Conservation (phyloP, 176 grass and related monocot genomes). For the Thalia dealbata region DNA sequence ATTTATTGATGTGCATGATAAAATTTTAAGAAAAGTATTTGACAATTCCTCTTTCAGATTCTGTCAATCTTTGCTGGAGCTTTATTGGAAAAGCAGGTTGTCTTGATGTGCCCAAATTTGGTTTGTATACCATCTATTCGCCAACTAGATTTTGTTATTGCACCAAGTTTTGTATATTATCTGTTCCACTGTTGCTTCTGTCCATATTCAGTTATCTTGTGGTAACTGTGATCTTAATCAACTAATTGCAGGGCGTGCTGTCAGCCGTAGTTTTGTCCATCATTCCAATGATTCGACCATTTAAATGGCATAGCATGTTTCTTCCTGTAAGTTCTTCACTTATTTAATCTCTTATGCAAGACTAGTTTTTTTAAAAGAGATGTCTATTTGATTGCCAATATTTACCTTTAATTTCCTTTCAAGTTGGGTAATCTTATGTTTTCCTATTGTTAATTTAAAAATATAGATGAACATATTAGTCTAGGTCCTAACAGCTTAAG, state of each 20-base stretch:
- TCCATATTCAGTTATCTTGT: constrained; percentile 16
- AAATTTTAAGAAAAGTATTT: background rate
- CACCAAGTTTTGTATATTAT: too few relatives aligned
- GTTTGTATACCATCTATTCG: constrained; percentile 30
- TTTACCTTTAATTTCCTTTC: too few relatives aligned
- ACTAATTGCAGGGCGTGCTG: constrained; percentile 70
- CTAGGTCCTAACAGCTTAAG: too few relatives aligned
- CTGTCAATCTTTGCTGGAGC: constrained; percentile 66
- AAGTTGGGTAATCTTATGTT: too few relatives aligned
- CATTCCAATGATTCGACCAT: constrained; percentile 90
- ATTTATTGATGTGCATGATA: too few relatives aligned
- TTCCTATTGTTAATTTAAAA: too few relatives aligned
- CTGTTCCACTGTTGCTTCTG: constrained; percentile 3
- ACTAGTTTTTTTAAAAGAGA: too few relatives aligned
- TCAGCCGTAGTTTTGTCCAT: constrained; percentile 85
- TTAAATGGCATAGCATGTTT: constrained; percentile 96
- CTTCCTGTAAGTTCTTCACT: constrained; percentile 68
- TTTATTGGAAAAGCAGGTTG: constrained; percentile 91
- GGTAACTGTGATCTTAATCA: constrained; percentile 20
- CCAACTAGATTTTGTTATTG: constrained; percentile 8
- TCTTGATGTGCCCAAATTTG: constrained; percentile 91
- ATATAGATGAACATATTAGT: too few relatives aligned
- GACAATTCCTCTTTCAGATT: constrained; percentile 43
- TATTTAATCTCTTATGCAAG: constrained; percentile 1
- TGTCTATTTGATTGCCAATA: too few relatives aligned